Percentiles rank a stretch among this genome's conserved stretches.
These are phyloP conservation scores for Leptodontidium sp. DNA, from an alignment of 2,329 filamentous ascomycete species.

Conservation along the genomic window DNA sequence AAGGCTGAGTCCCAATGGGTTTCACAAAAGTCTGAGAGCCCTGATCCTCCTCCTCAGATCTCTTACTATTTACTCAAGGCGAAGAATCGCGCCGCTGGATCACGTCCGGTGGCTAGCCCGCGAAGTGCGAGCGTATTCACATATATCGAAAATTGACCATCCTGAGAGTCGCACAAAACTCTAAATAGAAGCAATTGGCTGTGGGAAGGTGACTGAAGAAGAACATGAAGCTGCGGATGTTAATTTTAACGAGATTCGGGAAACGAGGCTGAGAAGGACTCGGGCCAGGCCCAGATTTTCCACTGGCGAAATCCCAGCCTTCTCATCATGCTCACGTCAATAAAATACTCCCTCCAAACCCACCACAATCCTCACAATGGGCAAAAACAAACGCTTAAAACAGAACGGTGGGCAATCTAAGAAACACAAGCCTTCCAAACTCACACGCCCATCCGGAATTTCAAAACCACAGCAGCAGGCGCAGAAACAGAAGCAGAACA, in stretches of 20 bases:
- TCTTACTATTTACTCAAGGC: background rate
- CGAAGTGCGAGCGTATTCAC: background rate
- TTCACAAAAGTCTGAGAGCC: background rate
- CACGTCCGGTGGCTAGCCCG: background rate
- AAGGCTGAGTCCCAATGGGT: background rate
- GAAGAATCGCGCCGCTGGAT: background rate
- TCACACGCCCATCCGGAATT: constrained; percentile 31
- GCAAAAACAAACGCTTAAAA: constrained; percentile 41
- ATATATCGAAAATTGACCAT: no score
- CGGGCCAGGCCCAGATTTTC: constrained; percentile 14
- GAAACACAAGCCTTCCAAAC: constrained; percentile 27
- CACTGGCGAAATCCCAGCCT: constrained; percentile 15
- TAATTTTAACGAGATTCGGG: background rate
- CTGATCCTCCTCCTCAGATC: background rate
- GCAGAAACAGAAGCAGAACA: constrained; percentile 3
- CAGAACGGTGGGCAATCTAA: constrained; percentile 25
- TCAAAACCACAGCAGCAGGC: constrained; percentile 25
- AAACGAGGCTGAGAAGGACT: constrained; percentile 9
- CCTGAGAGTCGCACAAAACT: no score
- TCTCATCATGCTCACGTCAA: background rate
- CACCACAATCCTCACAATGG: constrained; percentile 34
- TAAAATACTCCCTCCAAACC: background rate
- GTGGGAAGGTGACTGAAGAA: background rate
- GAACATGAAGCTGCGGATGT: background rate
- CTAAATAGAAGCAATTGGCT: no score